Conservation (phyloP, 306 rosid species). For the Castanea sativa region DNA sequence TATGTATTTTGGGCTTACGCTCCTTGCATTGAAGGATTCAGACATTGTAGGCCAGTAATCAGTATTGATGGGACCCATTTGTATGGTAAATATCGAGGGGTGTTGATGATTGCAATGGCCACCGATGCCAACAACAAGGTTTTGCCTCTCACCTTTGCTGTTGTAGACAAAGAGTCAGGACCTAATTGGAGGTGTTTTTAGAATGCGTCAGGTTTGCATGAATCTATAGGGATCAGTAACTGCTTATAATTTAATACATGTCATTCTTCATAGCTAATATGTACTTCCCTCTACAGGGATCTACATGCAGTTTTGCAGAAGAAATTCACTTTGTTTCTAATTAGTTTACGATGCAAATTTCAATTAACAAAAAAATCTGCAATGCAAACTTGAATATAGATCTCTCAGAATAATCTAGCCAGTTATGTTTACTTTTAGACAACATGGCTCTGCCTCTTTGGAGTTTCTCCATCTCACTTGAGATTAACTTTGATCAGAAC, state of each 20-base stretch:
- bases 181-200: too few relatives aligned
- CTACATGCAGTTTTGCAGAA: neutral
- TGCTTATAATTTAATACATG: neutral
- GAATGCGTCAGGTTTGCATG: too few relatives aligned
- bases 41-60: too few relatives aligned
- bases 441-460: neutral
- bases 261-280: neutral
- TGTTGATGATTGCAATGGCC: too few relatives aligned
- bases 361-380: neutral
- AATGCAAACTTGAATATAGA: neutral
- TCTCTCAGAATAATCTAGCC: neutral
- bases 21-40: too few relatives aligned
- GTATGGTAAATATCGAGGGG: too few relatives aligned
- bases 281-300: neutral
- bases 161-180: too few relatives aligned
- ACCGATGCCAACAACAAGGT: too few relatives aligned
- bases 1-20: too few relatives aligned
- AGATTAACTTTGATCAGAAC: constrained; percentile 4
- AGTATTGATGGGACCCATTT: too few relatives aligned
- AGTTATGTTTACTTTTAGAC: neutral
- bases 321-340: neutral
- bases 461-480: neutral
- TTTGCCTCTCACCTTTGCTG: too few relatives aligned
- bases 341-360: neutral
- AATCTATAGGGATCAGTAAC: too few relatives aligned